These are phyloP conservation scores for Xylariaceae sp. DNA, from an alignment of 2,329 filamentous ascomycete genomes.

Conservation along the genomic window DNA sequence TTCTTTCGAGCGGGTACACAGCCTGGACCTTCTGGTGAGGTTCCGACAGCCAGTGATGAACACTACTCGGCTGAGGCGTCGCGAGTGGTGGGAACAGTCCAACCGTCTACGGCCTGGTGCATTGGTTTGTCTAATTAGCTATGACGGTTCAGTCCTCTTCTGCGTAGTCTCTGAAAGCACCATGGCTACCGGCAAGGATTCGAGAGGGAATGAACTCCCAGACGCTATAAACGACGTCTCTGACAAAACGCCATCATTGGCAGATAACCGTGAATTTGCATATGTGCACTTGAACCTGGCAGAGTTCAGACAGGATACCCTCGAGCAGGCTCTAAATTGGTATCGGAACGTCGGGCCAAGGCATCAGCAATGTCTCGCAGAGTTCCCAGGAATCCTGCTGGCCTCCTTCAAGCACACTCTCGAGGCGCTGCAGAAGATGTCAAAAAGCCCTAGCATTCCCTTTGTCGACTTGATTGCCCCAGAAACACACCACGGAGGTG, in stretches of 20 bases:
- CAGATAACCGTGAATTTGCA: constrained; percentile 28
- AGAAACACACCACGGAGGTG: constrained; percentile 11
- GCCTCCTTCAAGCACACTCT: constrained; percentile 54
- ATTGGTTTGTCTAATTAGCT: constrained; percentile 45
- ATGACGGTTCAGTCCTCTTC: constrained; percentile 36
- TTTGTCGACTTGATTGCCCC: constrained; percentile 44
- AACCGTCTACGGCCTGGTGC: constrained; percentile 45
- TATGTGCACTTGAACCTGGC: constrained; percentile 32
- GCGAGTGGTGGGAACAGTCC: constrained; percentile 46
- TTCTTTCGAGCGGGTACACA: constrained; percentile 34
- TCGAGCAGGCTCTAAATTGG: constrained; percentile 30
- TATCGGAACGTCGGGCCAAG: constrained; percentile 19
- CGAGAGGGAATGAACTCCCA: neutral
- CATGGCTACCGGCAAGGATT: constrained; percentile 16
- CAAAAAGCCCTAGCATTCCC: constrained; percentile 38
- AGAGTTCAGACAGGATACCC: constrained; percentile 21
- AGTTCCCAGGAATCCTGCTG: constrained; percentile 57
- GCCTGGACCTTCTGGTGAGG: constrained; percentile 40
- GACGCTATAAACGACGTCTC: neutral
- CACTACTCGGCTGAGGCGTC: constrained; percentile 29
- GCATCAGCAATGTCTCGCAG: constrained; percentile 40
- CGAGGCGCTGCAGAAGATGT: constrained; percentile 50
- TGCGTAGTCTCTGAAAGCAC: constrained; percentile 36
- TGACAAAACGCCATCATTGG: constrained; percentile 25
- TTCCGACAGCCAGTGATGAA: constrained; percentile 40